Percentiles rank a stretch among this genome's conserved stretches.
These are phyloP conservation scores for Hansfordia pulvinata DNA, from an alignment of 2,329 filamentous ascomycete genomes.

Conservation along the genomic window DNA sequence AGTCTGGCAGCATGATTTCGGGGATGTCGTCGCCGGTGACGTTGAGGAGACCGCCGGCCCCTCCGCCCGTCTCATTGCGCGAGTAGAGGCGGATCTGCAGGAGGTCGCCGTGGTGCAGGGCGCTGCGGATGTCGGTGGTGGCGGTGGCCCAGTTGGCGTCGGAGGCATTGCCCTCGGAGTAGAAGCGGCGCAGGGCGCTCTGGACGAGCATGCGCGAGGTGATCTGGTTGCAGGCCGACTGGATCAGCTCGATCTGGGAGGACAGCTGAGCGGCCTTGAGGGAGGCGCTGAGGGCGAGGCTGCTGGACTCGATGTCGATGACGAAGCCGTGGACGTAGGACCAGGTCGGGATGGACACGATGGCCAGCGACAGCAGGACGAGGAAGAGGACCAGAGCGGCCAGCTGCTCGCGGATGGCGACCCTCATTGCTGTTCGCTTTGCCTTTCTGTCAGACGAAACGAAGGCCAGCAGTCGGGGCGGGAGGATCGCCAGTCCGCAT, in stretches of 20 bases:
- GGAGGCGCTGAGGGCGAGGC: slow-evolving; percentile 66
- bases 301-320: slow-evolving; percentile 36
- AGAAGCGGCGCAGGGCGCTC: slow-evolving; percentile 34
- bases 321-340: slow-evolving; percentile 43
- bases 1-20: slow-evolving; percentile 50
- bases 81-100: slow-evolving; percentile 65
- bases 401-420: slow-evolving; percentile 81
- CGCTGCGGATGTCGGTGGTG: slow-evolving; percentile 52
- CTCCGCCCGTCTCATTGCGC: slow-evolving; percentile 44
- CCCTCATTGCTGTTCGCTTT: slow-evolving; percentile 58
- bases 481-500: too few relatives aligned
- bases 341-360: slow-evolving; percentile 68
- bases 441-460: too few relatives aligned
- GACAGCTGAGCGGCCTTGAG: slow-evolving; percentile 75
- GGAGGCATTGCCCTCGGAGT: slow-evolving; percentile 39
- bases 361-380: slow-evolving; percentile 59
- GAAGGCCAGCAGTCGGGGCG: too few relatives aligned
- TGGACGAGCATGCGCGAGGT: slow-evolving; percentile 52
- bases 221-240: slow-evolving; percentile 61
- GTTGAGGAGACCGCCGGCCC: slow-evolving; percentile 42
- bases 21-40: slow-evolving; percentile 38
- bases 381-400: slow-evolving; percentile 65
- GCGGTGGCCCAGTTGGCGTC: slow-evolving; percentile 47
- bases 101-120: slow-evolving; percentile 49
- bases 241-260: slow-evolving; percentile 65